Conservation (phyloP, 1,284 basidiomycete genomes). For the Ustilago hordei region DNA sequence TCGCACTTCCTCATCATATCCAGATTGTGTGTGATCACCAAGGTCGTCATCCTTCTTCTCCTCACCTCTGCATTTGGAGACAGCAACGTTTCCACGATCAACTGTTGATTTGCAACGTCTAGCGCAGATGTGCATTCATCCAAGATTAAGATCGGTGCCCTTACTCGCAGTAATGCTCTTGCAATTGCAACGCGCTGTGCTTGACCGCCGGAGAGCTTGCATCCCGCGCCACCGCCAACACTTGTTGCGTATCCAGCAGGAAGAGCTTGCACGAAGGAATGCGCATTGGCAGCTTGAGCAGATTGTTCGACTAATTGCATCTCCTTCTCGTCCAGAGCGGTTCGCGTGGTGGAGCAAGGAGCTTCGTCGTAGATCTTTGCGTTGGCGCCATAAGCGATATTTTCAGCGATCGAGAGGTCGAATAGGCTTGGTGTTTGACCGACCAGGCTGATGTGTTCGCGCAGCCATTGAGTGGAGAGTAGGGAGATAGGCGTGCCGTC, state of each 20-base stretch:
- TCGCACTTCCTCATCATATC: conserved; percentile 93
- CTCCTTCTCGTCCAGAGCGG: conserved; percentile 4
- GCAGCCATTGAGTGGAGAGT: conserved; percentile 46
- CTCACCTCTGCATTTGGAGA: conserved; percentile 11
- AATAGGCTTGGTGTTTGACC: conserved; percentile 59
- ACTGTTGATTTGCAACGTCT: conserved; percentile 72
- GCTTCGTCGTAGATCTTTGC: conserved; percentile 20
- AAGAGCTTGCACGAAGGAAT: conserved; percentile 85
- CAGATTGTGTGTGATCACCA: conserved; percentile 93
- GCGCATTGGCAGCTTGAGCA: conserved; percentile 80
- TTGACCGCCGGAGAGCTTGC: conserved; percentile 91
- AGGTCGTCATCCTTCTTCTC: conserved; percentile 75
- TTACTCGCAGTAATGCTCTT: conserved; percentile 80
- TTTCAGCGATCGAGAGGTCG: conserved; percentile 55
- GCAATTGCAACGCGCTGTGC: conserved; percentile 93
- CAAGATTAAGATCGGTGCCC: conserved; percentile 82
- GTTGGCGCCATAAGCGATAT: conserved; percentile 60
- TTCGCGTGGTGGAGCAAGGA: not conserved
- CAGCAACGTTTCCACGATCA: conserved; percentile 80
- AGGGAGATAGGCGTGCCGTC: conserved; percentile 31
- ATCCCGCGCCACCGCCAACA: conserved; percentile 84
- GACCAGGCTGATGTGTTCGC: conserved; percentile 62
- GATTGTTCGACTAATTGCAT: conserved; percentile 77
- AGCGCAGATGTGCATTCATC: conserved; percentile 95
- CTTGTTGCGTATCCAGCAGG: conserved; percentile 86